A percentile compares a stretch with the other conserved stretches of the same genome.
Conservation (phyloP, 495 filamentous ascomycete species). For the Penicillium daleae region DNA sequence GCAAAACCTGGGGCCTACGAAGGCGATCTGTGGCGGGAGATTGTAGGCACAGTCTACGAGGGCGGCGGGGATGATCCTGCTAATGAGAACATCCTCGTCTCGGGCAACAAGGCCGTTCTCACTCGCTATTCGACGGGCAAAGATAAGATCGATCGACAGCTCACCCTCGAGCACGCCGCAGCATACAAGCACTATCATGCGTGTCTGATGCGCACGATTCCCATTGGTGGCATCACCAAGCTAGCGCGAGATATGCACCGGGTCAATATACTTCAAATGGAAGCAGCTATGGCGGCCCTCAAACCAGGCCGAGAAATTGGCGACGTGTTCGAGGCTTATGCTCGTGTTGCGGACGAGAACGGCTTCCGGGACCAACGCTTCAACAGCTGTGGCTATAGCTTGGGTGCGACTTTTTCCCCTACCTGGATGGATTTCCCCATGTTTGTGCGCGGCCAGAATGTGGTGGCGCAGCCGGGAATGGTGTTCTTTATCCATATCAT, state of each 20-base stretch:
- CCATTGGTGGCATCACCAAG: slow-evolving; percentile 28
- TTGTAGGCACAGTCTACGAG: slow-evolving; percentile 28
- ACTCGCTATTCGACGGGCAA: slow-evolving; percentile 33
- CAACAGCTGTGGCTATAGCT: slow-evolving; percentile 27
- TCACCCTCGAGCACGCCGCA: slow-evolving; percentile 30
- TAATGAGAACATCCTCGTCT: slow-evolving; percentile 34
- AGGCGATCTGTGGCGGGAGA: slow-evolving; percentile 31
- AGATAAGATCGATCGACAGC: slow-evolving; percentile 25
- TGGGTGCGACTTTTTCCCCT: slow-evolving; percentile 29
- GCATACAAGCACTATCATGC: slow-evolving; percentile 33
- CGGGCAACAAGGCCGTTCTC: slow-evolving; percentile 32
- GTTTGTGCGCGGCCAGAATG: slow-evolving; percentile 29
- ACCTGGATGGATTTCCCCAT: slow-evolving; percentile 36
- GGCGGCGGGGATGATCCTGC: slow-evolving; percentile 31
- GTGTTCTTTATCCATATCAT: slow-evolving; percentile 36
- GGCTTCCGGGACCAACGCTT: slow-evolving; percentile 34
- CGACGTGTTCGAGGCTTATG: slow-evolving; percentile 33
- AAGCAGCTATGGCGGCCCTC: slow-evolving; percentile 27
- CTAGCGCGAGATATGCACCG: slow-evolving; percentile 26
- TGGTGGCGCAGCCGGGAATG: slow-evolving; percentile 26
- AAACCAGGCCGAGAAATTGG: slow-evolving; percentile 27
- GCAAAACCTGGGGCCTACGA: slow-evolving; percentile 32
- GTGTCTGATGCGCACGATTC: slow-evolving; percentile 31
- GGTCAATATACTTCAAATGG: slow-evolving; percentile 32
- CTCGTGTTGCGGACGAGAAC: slow-evolving; percentile 30